These are phyloP conservation scores for Sugiyamaella mastotermitis DNA, from an alignment of 805 yeast species.

Conservation along the genomic window DNA sequence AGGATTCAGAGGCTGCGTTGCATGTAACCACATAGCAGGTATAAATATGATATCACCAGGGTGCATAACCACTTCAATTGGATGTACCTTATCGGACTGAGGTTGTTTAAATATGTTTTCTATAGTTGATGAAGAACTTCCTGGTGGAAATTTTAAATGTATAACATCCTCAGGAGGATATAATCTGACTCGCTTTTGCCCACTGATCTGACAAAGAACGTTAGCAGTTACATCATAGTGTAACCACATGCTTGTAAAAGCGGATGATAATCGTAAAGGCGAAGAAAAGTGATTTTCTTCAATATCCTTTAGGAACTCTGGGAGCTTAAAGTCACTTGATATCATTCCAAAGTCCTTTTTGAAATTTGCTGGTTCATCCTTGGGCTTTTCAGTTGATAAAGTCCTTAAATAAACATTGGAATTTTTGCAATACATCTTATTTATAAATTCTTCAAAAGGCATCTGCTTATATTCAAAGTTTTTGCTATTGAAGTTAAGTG, in stretches of 20 bases:
- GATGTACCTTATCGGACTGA: conserved; percentile 16
- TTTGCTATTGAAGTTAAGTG: conserved; percentile 29
- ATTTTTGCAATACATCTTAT: conserved; percentile 14
- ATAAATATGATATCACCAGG: conserved; percentile 35
- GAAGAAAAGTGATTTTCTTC: conserved; percentile 27
- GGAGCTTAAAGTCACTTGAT: conserved; percentile 28
- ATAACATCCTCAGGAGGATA: conserved; percentile 33
- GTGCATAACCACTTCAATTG: conserved; percentile 27
- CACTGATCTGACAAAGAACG: conserved; percentile 31
- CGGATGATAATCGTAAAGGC: conserved; percentile 31
- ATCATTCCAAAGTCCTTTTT: conserved; percentile 28
- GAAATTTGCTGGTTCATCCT: conserved; percentile 27
- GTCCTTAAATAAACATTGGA: conserved; percentile 26
- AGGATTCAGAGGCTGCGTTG: conserved; percentile 27
- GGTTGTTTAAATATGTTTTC: conserved; percentile 26
- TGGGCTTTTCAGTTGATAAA: conserved; percentile 26
- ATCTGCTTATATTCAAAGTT: conserved; percentile 29
- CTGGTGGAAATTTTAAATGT: conserved; percentile 27
- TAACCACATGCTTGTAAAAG: conserved; percentile 31
- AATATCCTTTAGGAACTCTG: conserved; percentile 20
- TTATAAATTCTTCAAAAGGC: conserved; percentile 26
- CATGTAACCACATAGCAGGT: conserved; percentile 36
- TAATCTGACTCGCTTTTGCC: conserved; percentile 29
- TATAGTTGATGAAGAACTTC: conserved; percentile 31
- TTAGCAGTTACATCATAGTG: conserved; percentile 36